Evolutionary conservation across 345 rosid species (phyloP).

Genomic region (Balakata baccata): DNA sequence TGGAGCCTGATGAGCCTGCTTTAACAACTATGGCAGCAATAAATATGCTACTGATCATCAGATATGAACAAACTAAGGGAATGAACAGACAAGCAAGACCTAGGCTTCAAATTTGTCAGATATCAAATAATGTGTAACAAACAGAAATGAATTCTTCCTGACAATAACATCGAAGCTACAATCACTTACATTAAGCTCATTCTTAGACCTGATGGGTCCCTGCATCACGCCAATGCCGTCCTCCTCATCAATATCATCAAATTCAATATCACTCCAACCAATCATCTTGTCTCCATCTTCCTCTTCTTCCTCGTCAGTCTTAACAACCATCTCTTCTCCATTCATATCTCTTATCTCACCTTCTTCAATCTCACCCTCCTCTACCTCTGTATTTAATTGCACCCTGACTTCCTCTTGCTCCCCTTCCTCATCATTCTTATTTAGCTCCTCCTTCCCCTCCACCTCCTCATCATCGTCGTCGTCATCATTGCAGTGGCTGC

Average conservation of each 20-base stretch:
- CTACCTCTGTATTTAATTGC: background rate
- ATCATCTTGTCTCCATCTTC: conserved; percentile 46
- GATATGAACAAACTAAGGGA: background rate
- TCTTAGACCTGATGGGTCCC: conserved; percentile 75
- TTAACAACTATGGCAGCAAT: too few species aligned
- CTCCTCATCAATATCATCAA: conserved; percentile 42
- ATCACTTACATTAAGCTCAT: conserved; percentile 62
- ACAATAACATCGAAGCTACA: conserved; percentile 18
- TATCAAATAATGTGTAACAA: conserved; percentile 2
- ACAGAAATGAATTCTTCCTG: background rate
- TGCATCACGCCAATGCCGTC: conserved; percentile 33
- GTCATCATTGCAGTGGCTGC: background rate
- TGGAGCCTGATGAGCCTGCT: too few species aligned
- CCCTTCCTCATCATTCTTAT: background rate
- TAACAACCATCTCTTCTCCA: conserved; percentile 10
- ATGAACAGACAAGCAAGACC: background rate
- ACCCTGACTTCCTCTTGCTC: background rate
- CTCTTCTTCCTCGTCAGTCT: conserved; percentile 24
- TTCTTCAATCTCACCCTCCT: conserved; percentile 25
- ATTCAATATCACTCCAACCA: conserved; percentile 48
- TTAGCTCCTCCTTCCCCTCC: background rate
- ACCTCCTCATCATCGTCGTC: conserved; percentile 2
- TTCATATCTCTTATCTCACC: conserved; percentile 23
- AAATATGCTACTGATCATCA: background rate
- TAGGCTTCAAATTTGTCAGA: background rate